A percentile compares a stretch with the other conserved stretches of the same genome.
Evolutionary conservation across 2,329 filamentous ascomycete genomes (phyloP).

Genomic region (Phyllosticta citribraziliensis): DNA sequence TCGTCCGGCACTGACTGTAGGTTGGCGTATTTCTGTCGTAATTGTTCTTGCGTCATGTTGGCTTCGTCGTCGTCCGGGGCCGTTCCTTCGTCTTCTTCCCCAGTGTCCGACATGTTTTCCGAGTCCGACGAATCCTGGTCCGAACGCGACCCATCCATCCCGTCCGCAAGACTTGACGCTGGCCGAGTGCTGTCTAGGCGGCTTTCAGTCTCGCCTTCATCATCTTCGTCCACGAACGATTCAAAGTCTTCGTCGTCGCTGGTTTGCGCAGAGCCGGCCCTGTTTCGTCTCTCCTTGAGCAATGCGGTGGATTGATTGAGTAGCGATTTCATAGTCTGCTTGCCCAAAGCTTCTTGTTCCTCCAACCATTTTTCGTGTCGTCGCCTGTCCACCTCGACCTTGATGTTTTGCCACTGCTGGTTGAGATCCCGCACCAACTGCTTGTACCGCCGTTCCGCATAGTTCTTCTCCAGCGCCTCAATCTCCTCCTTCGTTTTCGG

Average conservation of each 20-base stretch:
- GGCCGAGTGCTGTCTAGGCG: conserved; percentile 10
- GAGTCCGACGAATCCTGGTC: neutral
- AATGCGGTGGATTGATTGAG: conserved; percentile 55
- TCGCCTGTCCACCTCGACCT: conserved; percentile 46
- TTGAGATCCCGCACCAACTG: conserved; percentile 57
- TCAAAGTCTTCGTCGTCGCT: conserved; percentile 23
- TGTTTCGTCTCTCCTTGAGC: conserved; percentile 23
- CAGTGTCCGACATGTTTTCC: conserved; percentile 10
- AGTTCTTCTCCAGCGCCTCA: conserved; percentile 62
- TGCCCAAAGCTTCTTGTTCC: conserved; percentile 45
- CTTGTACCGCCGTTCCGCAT: conserved; percentile 59
- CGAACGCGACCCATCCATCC: conserved; percentile 1
- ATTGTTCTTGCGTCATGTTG: conserved; percentile 57
- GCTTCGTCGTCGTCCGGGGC: conserved; percentile 45
- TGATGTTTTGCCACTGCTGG: conserved; percentile 50
- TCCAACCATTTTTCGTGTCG: conserved; percentile 50
- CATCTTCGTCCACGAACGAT: conserved; percentile 30
- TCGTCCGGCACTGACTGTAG: conserved; percentile 38
- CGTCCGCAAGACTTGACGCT: conserved; percentile 11
- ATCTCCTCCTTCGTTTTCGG: conserved; percentile 56
- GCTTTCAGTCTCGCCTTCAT: conserved; percentile 35
- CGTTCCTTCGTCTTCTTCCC: conserved; percentile 34
- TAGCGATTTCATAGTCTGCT: conserved; percentile 61
- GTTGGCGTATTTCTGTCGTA: conserved; percentile 59
- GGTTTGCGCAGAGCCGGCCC: conserved; percentile 18